phyloP scores from a whole-genome alignment of 139 green algal genomes.

The Chlorella vulgaris region DNA sequence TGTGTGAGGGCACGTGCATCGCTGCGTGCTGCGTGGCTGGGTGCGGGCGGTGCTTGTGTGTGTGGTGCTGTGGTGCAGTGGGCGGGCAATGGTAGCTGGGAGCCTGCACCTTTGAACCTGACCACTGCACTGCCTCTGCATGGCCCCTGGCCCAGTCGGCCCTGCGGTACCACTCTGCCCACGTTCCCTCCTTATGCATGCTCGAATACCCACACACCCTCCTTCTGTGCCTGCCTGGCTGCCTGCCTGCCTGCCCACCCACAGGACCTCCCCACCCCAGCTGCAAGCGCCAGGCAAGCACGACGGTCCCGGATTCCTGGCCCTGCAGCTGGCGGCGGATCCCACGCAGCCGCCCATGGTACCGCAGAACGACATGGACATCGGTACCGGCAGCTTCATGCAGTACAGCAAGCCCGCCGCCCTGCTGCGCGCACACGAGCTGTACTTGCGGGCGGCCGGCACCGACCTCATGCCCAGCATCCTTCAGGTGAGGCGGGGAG shows the following conservation, averaged over 20 bases:
- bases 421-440: slow-evolving; percentile 31
- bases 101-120: too few relatives aligned
- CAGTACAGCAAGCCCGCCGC: slow-evolving; percentile 40
- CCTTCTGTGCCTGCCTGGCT: neutral
- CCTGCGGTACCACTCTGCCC: too few relatives aligned
- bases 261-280: neutral
- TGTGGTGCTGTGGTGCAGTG: too few relatives aligned
- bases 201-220: neutral
- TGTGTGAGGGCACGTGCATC: neutral
- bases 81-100: too few relatives aligned
- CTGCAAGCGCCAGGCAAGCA: slow-evolving; percentile 27
- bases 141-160: too few relatives aligned
- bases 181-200: too few relatives aligned
- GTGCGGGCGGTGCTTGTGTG: neutral
- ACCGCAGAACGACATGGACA: slow-evolving; percentile 7
- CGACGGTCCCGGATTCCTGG: slow-evolving; percentile 19
- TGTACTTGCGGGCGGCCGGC: neutral
- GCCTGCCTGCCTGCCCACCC: neutral
- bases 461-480: neutral
- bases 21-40: neutral
- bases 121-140: too few relatives aligned
- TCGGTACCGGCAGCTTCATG: neutral
- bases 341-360: slow-evolving; percentile 9
- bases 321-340: neutral
- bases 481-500: neutral